Base-by-base conservation (phyloP, 768 basidiomycete genomes). In the Boletus reticuloceps region DNA sequence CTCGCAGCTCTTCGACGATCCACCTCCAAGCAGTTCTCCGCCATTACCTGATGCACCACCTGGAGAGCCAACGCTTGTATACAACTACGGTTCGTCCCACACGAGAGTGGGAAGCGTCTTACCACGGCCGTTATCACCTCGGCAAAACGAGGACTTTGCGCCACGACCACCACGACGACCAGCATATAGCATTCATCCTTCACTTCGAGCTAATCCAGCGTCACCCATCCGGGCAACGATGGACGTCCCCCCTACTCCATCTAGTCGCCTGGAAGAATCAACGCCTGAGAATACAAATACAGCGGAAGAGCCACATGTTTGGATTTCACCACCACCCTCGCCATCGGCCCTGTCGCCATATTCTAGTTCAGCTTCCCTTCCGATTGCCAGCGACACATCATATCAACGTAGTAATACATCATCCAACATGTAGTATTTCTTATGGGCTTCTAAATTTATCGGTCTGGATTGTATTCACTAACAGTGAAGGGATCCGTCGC, bases 151-250 rank as follows among this genome's bases (percentile, higher is more conserved):
- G 60, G 90, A 92, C 69, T 92, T 91, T 59, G 79, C 84, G 0
- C 90, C 90, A 1, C 79, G 79, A 37, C 75, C 91, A 20, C 89
- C 90, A 8, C 64, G 79, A 6, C 81, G 86, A 27, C 90, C 90
- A 4, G 73, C 80, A 14, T 80, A 77, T 44, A 91, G 89, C 64
- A 91, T 92, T 50, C 90, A 92, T 59, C 90, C 89, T 13, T 90
- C 89, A 13, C 74, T 82, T 22, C 82, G 88, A 27, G 75, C 76
- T 19, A 29, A 78, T 64, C 75, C 77, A 17, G 66, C 73, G 36
- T 78, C 83, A 1, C 83, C 86, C 6, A 77, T 66, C 19, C 73
- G 72, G 59, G 77, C 75, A 39, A 73, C 62, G 11, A 68, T 66
- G 63, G 66, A 70, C 45, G 53, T 70, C 54, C 58, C 68, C 67